Evolutionary conservation across 2,329 filamentous ascomycete species (phyloP).

Genomic region (Aspergillus eucalypticola): DNA sequence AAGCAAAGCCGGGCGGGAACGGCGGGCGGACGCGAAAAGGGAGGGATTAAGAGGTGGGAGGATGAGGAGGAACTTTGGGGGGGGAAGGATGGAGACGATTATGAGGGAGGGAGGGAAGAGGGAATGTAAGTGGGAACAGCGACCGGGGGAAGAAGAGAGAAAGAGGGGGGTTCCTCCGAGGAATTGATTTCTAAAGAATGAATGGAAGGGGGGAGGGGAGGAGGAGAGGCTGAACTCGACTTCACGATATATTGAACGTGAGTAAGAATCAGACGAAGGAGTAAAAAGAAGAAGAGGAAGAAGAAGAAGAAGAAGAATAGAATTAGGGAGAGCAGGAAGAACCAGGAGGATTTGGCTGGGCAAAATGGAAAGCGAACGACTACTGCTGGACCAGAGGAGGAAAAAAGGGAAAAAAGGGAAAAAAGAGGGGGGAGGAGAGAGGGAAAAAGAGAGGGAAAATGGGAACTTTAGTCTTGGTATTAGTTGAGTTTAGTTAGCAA

Average conservation of each 20-base stretch:
- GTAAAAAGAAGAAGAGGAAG: not conserved
- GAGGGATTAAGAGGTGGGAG: slow-evolving; percentile 7
- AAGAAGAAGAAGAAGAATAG: not conserved
- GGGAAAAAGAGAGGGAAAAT: not conserved
- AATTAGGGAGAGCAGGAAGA: not conserved
- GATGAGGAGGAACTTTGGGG: slow-evolving; percentile 2
- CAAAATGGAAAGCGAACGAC: not conserved
- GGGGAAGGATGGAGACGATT: not conserved
- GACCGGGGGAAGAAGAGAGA: slow-evolving; percentile 1
- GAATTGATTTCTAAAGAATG: slow-evolving; percentile 2
- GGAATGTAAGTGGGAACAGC: slow-evolving; percentile 12
- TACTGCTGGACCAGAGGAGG: not conserved
- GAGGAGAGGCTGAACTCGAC: not conserved
- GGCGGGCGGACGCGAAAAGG: slow-evolving; percentile 13
- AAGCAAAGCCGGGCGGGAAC: not conserved
- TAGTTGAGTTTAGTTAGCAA: no score
- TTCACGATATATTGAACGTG: no score
- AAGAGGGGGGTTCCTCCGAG: not conserved
- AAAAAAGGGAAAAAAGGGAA: not conserved
- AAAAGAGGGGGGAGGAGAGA: not conserved
- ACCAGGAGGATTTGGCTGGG: not conserved
- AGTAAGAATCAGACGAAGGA: not conserved
- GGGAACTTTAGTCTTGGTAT: not conserved
- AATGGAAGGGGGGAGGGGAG: not conserved
- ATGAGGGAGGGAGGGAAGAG: slow-evolving; percentile 17